Percentiles rank a stretch among this genome's conserved stretches.
These are phyloP conservation scores for Boletus rubroflammeus DNA, from an alignment of 768 basidiomycete species.

Conservation along the genomic window DNA sequence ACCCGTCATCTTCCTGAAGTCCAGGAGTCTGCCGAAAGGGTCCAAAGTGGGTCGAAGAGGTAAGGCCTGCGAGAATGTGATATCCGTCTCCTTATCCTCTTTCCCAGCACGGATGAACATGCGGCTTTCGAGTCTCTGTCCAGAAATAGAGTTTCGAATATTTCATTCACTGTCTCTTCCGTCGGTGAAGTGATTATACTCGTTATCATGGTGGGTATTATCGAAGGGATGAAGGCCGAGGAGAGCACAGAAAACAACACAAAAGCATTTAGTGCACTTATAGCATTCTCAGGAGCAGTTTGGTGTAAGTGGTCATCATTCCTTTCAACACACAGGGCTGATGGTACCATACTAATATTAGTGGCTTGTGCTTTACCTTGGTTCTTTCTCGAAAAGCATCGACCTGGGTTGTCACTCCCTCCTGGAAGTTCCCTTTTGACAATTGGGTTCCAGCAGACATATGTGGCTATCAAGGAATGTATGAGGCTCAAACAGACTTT, in stretches of 20 bases:
- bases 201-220: conserved; percentile 70
- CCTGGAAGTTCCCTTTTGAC: conserved; percentile 52
- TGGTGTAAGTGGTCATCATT: conserved; percentile 50
- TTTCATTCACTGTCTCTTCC: conserved; percentile 68
- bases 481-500: conserved; percentile 69
- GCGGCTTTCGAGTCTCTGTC: conserved; percentile 55
- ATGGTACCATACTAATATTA: conserved; percentile 20
- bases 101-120: conserved; percentile 47
- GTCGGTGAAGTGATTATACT: conserved; percentile 68
- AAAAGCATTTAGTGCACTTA: conserved; percentile 69
- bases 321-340: neutral
- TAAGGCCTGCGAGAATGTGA: conserved; percentile 18
- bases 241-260: conserved; percentile 70
- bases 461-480: conserved; percentile 60
- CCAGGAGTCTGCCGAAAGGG: conserved; percentile 44
- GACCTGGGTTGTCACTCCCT: conserved; percentile 61
- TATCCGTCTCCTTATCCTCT: neutral
- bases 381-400: conserved; percentile 66
- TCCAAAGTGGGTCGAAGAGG: conserved; percentile 45
- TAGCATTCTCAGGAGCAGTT: conserved; percentile 74
- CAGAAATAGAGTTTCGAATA: conserved; percentile 71
- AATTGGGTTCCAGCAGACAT: conserved; percentile 66
- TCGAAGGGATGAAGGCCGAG: conserved; percentile 60
- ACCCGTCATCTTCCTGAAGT: conserved; percentile 69
- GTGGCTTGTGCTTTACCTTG: conserved; percentile 69